Evolutionary conservation across 2,329 filamentous ascomycete genomes (phyloP).

Genomic region (Ophiostoma perfectum): DNA sequence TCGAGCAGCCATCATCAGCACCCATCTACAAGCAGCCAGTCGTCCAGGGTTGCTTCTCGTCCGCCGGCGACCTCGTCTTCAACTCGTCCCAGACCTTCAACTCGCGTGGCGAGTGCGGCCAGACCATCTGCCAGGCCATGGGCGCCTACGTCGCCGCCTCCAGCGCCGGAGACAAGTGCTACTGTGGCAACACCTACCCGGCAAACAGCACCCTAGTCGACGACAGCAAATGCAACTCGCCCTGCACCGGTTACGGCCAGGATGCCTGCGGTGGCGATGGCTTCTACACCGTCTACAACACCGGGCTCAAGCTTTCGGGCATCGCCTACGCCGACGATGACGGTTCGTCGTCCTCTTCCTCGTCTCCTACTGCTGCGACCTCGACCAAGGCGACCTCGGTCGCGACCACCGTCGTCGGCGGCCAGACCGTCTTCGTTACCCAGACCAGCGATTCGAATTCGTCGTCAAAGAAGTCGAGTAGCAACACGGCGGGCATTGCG

Average conservation of each 20-base stretch:
- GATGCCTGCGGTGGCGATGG: slow-evolving; percentile 60
- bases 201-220: slow-evolving; percentile 48
- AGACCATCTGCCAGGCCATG: slow-evolving; percentile 36
- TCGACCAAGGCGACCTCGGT: slow-evolving; percentile 14
- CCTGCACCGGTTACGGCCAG: slow-evolving; percentile 57
- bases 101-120: slow-evolving; percentile 41
- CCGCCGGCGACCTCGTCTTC: slow-evolving; percentile 37
- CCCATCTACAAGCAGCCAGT: slow-evolving; percentile 38
- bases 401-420: slow-evolving; percentile 25
- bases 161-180: slow-evolving; percentile 59
- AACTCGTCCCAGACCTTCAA: slow-evolving; percentile 32
- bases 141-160: slow-evolving; percentile 57
- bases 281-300: slow-evolving; percentile 48
- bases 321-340: slow-evolving; percentile 30
- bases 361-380: slow-evolving; percentile 17
- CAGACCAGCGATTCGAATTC: slow-evolving; percentile 30
- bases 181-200: slow-evolving; percentile 67
- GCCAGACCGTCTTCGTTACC: slow-evolving; percentile 28
- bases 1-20: slow-evolving; percentile 37
- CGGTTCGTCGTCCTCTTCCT: slow-evolving; percentile 17
- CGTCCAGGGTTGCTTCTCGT: slow-evolving; percentile 49
- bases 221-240: slow-evolving; percentile 56
- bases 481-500: slow-evolving; percentile 75
- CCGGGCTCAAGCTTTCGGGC: slow-evolving; percentile 41
- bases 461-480: slow-evolving; percentile 26